Percentiles rank a stretch among this genome's conserved stretches.
phyloP scores from a whole-genome alignment of 2,329 filamentous ascomycete genomes.

The Nigrospora sphaerica region DNA sequence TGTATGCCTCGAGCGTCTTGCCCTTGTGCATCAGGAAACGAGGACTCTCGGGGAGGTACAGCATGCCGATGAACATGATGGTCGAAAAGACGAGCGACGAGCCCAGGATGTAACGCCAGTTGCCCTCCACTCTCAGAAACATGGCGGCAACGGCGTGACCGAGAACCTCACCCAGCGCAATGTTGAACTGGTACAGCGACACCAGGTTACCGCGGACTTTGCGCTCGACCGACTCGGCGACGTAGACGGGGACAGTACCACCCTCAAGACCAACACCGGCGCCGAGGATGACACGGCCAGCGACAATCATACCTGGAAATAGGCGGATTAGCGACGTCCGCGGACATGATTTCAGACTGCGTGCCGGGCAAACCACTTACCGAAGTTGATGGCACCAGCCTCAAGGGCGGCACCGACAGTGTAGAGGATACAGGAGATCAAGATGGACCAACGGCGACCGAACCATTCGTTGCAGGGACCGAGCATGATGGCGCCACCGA shows the following conservation, averaged over 20 bases:
- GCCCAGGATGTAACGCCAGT: slow-evolving; percentile 69
- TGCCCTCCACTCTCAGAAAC: slow-evolving; percentile 61
- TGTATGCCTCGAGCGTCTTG: slow-evolving; percentile 50
- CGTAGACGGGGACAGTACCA: slow-evolving; percentile 68
- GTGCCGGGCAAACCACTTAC: slow-evolving; percentile 14
- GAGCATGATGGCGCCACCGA: slow-evolving; percentile 61
- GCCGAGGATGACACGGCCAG: slow-evolving; percentile 61
- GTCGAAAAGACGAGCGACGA: slow-evolving; percentile 65
- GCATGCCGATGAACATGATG: slow-evolving; percentile 55
- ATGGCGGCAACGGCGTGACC: slow-evolving; percentile 69
- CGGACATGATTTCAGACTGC: background rate
- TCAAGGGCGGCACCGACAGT: slow-evolving; percentile 63
- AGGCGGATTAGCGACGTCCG: background rate
- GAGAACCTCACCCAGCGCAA: slow-evolving; percentile 66
- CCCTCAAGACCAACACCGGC: slow-evolving; percentile 66
- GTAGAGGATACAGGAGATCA: slow-evolving; percentile 62
- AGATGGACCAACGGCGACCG: slow-evolving; percentile 61
- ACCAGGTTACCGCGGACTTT: slow-evolving; percentile 65
- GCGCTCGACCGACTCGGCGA: slow-evolving; percentile 64
- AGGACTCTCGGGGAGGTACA: slow-evolving; percentile 65
- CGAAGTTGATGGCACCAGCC: slow-evolving; percentile 61
- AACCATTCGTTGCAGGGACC: slow-evolving; percentile 61
- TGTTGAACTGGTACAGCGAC: slow-evolving; percentile 69
- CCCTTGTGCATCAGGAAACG: slow-evolving; percentile 66
- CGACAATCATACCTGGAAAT: slow-evolving; percentile 54